Percentiles rank a stretch among this genome's conserved stretches.
Conservation (phyloP, 108 stramenopile genomes). For the Discostella pseudostelligera region DNA sequence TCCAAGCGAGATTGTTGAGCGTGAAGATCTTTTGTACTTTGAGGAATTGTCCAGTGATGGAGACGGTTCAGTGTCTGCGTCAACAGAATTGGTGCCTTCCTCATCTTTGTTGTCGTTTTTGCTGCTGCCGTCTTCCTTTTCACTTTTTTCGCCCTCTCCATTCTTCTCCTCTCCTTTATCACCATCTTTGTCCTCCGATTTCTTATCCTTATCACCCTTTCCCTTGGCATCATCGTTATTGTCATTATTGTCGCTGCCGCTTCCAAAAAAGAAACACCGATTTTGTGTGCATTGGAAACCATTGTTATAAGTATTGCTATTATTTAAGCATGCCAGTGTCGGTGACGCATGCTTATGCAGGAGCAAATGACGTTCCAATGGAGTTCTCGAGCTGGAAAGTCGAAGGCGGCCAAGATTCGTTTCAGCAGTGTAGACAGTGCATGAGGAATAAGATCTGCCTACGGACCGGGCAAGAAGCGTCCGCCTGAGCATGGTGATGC, state of each 20-base stretch:
- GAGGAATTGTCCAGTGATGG: constrained; percentile 40
- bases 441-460: constrained; percentile 1
- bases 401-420: constrained; percentile 7
- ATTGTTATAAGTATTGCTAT: neutral
- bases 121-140: constrained; percentile 23
- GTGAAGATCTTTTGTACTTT: constrained; percentile 30
- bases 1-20: constrained; percentile 10
- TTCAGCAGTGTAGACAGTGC: neutral
- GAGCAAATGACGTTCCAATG: neutral
- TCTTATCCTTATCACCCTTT: constrained; percentile 22
- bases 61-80: constrained; percentile 17
- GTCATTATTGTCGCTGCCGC: constrained; percentile 34
- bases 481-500: constrained; percentile 11
- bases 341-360: neutral
- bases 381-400: neutral
- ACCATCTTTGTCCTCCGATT: constrained; percentile 23
- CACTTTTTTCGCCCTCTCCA: constrained; percentile 15
- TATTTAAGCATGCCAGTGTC: neutral
- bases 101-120: constrained; percentile 15
- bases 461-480: neutral
- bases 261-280: constrained; percentile 47
- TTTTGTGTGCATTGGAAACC: constrained; percentile 18
- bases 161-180: constrained; percentile 15
- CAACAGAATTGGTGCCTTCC: neutral
- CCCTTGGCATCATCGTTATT: constrained; percentile 24